These are phyloP conservation scores for Lentinus tigrinus DNA, from an alignment of 768 basidiomycete species.

Conservation along the genomic window DNA sequence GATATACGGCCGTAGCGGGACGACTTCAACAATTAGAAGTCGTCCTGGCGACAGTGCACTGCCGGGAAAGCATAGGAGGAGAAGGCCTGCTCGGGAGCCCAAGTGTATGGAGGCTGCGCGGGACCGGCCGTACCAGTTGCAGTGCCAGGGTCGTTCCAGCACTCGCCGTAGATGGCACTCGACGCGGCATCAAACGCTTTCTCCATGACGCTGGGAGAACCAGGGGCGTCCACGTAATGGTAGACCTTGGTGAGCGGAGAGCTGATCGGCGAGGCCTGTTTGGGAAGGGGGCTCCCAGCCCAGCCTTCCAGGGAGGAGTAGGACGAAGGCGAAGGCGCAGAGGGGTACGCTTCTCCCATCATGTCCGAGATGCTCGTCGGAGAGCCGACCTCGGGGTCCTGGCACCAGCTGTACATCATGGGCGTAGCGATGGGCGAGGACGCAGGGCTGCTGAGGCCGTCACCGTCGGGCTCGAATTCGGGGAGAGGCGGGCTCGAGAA, in stretches of 20 bases:
- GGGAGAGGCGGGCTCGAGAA: conserved; percentile 15
- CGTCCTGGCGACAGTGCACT: conserved; percentile 21
- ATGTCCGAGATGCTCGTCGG: conserved; percentile 11
- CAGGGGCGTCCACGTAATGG: conserved; percentile 16
- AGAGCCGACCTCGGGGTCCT: conserved; percentile 7
- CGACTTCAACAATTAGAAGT: conserved; percentile 13
- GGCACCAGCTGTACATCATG: conserved; percentile 1
- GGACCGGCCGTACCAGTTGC: conserved; percentile 3
- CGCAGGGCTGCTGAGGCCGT: conserved; percentile 14
- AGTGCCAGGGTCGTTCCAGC: conserved; percentile 7
- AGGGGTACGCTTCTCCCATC: conserved; percentile 4
- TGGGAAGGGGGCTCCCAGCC: conserved; percentile 22
- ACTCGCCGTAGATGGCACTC: conserved; percentile 11
- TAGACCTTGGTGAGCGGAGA: neutral
- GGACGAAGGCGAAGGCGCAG: conserved; percentile 17
- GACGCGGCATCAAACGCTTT: conserved; percentile 28
- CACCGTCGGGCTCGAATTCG: conserved; percentile 14
- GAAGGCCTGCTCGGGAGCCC: conserved; percentile 1
- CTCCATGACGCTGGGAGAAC: conserved; percentile 19
- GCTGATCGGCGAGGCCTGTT: conserved; percentile 14
- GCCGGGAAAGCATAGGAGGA: conserved; percentile 9
- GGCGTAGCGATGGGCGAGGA: conserved; percentile 12
- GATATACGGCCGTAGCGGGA: neutral
- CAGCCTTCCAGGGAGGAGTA: conserved; percentile 31
- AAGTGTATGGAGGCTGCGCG: conserved; percentile 1